A percentile compares a stretch with the other conserved stretches of the same genome.
Evolutionary conservation across 2,329 filamentous ascomycete genomes (phyloP).

Genomic region (Stachybotrys chartarum): DNA sequence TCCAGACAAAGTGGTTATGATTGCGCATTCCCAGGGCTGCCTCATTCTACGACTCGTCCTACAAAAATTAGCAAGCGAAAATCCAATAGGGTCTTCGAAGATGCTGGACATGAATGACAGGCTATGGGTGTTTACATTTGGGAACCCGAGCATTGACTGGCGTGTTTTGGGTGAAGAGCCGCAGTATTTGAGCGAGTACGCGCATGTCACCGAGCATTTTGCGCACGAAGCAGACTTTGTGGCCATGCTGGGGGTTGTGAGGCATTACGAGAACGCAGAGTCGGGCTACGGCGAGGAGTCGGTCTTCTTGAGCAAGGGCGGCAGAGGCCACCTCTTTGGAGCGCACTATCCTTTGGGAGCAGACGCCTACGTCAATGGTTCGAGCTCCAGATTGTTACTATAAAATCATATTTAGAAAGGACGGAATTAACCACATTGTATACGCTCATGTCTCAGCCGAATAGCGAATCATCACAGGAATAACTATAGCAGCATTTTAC

Average conservation of each 20-base stretch:
- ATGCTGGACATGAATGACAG: no score
- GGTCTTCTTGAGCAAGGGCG: background rate
- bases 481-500: no score
- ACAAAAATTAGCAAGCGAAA: background rate
- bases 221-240: slow-evolving; percentile 5
- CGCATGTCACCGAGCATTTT: slow-evolving; percentile 5
- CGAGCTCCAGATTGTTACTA: no score
- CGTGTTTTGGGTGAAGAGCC: background rate
- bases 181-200: background rate
- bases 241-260: slow-evolving; percentile 4
- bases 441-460: no score
- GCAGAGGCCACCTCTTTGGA: background rate
- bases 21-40: slow-evolving; percentile 6
- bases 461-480: no score
- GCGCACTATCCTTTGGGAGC: background rate
- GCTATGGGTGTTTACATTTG: slow-evolving; percentile 3
- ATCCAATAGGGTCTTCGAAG: background rate
- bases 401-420: no score
- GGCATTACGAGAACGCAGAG: background rate
- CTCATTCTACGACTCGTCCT: slow-evolving; percentile 3
- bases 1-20: slow-evolving; percentile 3
- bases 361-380: background rate
- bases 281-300: background rate
- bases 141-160: slow-evolving; percentile 7
- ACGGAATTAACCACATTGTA: no score